A percentile compares a stretch with the other conserved stretches of the same genome.
Evolutionary conservation across 2,329 filamentous ascomycete species (phyloP).

Genomic region (Aspergillus sojae): DNA sequence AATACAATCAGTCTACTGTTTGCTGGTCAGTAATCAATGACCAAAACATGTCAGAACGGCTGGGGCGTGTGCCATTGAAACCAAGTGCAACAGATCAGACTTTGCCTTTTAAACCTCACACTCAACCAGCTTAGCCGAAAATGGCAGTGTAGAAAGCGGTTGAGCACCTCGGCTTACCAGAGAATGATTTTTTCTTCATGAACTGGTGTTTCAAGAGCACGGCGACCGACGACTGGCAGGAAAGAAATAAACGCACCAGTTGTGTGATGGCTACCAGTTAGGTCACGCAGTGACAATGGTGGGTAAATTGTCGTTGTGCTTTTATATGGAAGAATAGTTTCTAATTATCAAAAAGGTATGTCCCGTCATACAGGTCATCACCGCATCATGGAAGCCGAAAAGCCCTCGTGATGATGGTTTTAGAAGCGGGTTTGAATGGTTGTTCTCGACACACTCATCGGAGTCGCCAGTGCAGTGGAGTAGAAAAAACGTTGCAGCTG

Average conservation of each 20-base stretch:
- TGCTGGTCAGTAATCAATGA: constrained; percentile 1
- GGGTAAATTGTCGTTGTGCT: neutral
- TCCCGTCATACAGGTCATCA: constrained; percentile 52
- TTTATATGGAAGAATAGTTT: too few relatives aligned
- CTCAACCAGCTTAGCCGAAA: constrained; percentile 41
- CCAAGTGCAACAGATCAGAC: constrained; percentile 36
- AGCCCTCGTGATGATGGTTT: constrained; percentile 77
- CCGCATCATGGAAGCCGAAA: constrained; percentile 45
- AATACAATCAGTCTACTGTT: neutral
- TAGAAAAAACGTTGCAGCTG: constrained; percentile 52
- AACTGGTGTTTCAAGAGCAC: neutral
- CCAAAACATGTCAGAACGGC: neutral
- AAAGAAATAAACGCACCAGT: constrained; percentile 10
- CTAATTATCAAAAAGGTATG: constrained; percentile 25
- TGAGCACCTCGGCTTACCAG: constrained; percentile 51
- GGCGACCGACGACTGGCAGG: neutral
- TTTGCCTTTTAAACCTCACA: constrained; percentile 48
- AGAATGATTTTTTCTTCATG: constrained; percentile 46
- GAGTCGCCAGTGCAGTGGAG: constrained; percentile 69
- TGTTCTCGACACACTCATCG: constrained; percentile 72
- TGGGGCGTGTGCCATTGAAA: neutral
- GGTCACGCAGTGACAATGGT: neutral
- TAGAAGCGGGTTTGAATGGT: constrained; percentile 64
- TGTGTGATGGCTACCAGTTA: neutral
- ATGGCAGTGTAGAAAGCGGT: constrained; percentile 34